Base-by-base conservation (phyloP, 2,329 filamentous ascomycete species). In the Talaromyces sp. region DNA sequence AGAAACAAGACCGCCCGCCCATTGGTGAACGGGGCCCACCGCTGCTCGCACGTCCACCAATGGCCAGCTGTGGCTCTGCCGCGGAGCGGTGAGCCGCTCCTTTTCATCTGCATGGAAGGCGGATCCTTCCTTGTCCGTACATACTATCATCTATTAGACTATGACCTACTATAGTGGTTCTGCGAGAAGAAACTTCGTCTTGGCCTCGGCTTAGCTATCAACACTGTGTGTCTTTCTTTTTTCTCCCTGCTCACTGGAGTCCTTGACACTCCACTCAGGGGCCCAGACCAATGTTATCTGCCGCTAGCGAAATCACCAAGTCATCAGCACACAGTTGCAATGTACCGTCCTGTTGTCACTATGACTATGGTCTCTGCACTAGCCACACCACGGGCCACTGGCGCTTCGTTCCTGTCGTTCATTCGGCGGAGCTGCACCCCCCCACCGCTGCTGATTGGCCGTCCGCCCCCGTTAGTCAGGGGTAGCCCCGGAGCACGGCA, bases 401-500 rank as follows among this genome's bases (percentile, higher is more conserved):
- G 42, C 33, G 33, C 4, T 36, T 44, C 10, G 42, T 44, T 44
- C 8, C 42, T 22, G 17, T 6, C 1, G n/a, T 6, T 4, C 19
- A n/a, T 44, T n/a, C 17, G 17, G 17, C 19, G 39, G 39, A 44
- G 6, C 39, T 19, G 39, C 39, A 4, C 17, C 7, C 19, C 19
- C 6, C 17, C 17, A 42, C 39, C 17, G 17, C 39, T 44, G n/a
- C 10, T 15, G 11, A 47, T 47, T 47, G 44, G 55, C 55, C 49
- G 59, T 39, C 33, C 39, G 36, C 22, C 11, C 22, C 25, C 2
- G 55, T 27, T 62, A 62, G 60, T 62, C 60, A 62, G 60, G 60
- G 60, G 60, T 62, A 32, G 39, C 22, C 55, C 33, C 55, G 39
- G 19, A 7, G 44, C 36, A 9, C 44, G 25, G 44, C n/a, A 47